These are phyloP conservation scores for Eleusine coracana DNA, from an alignment of 176 grass and related monocot genomes.

Conservation along the genomic window DNA sequence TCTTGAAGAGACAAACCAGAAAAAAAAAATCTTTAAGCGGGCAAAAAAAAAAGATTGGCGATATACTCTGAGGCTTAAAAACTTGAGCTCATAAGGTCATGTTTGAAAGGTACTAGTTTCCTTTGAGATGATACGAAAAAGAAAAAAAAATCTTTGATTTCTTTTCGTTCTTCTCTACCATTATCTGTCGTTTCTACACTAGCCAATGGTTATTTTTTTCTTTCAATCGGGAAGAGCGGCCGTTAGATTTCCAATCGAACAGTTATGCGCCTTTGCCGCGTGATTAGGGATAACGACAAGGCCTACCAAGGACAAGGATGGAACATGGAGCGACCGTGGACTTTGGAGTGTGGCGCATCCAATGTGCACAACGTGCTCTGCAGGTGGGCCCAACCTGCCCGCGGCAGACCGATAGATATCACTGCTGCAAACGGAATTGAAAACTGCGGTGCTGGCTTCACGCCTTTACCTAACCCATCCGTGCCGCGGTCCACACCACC, in stretches of 20 bases:
- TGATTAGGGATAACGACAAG: constrained; percentile 6
- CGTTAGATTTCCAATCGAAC: constrained; percentile 11
- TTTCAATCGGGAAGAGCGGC: not conserved
- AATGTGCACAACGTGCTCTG: constrained; percentile 37
- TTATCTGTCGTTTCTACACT: too few relatives aligned
- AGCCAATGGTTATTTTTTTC: too few relatives aligned
- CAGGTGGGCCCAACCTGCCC: constrained; percentile 1
- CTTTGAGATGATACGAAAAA: not conserved
- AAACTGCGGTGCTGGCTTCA: not conserved
- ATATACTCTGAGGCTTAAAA: not conserved
- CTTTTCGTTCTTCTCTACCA: too few relatives aligned
- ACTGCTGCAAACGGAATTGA: not conserved
- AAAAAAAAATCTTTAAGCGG: not conserved
- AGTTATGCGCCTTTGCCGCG: not conserved
- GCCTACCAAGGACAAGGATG: not conserved
- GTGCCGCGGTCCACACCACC: not conserved
- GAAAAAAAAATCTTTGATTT: too few relatives aligned
- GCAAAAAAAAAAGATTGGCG: not conserved
- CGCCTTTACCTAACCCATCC: not conserved
- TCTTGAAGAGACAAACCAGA: not conserved
- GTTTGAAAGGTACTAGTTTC: not conserved
- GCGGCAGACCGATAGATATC: not conserved
- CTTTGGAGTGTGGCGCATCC: not conserved
- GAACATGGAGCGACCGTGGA: constrained; percentile 22
- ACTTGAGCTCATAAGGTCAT: not conserved